phyloP scores from a whole-genome alignment of 345 rosid genomes.

The Lepidium didymum region DNA sequence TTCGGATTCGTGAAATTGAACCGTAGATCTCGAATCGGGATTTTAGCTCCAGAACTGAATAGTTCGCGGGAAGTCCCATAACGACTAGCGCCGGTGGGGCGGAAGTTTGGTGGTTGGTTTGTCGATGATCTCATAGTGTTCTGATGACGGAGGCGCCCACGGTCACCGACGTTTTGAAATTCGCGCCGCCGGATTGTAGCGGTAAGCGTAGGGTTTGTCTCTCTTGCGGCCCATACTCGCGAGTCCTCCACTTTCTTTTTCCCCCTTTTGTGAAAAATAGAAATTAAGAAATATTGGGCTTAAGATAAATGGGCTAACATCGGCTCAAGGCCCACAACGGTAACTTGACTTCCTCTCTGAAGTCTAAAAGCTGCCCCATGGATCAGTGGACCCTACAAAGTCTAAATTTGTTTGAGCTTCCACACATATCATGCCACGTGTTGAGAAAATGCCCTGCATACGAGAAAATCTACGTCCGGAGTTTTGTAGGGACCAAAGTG shows the following conservation, averaged over 20 bases:
- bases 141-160: slow-evolving; percentile 27
- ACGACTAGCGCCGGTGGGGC: slow-evolving; percentile 64
- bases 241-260: not conserved
- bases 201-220: slow-evolving; percentile 15
- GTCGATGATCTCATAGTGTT: slow-evolving; percentile 23
- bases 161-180: slow-evolving; percentile 61
- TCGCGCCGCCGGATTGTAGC: not conserved
- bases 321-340: not conserved
- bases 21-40: slow-evolving; percentile 95
- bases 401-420: not conserved
- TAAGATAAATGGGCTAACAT: not conserved
- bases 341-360: not conserved
- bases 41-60: slow-evolving; percentile 88
- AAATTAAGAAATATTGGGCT: not conserved
- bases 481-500: not conserved
- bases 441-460: not conserved
- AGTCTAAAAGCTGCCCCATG: too few relatives aligned
- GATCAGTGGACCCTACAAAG: not conserved
- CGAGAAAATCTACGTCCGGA: not conserved
- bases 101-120: slow-evolving; percentile 34
- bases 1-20: slow-evolving; percentile 72
- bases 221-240: slow-evolving; percentile 25
- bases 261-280: not conserved
- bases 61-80: slow-evolving; percentile 46
- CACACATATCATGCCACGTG: not conserved